Percentiles rank a stretch among this genome's conserved stretches.
Evolutionary conservation across 1,284 basidiomycete species (phyloP).

Genomic region (Ustilago lituana): DNA sequence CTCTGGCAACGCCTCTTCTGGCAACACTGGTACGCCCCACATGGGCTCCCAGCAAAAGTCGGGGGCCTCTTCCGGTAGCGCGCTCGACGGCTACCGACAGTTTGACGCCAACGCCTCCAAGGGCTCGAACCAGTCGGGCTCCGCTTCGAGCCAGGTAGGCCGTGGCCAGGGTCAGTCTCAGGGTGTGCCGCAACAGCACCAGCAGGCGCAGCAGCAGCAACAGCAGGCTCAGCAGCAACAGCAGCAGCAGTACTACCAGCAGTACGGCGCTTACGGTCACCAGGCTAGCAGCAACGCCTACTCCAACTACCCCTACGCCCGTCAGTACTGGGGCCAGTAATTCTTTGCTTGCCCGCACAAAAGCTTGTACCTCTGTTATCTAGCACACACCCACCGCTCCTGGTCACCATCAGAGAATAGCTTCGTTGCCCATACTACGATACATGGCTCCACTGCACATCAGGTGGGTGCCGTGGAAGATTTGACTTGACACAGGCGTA

Average conservation of each 20-base stretch:
- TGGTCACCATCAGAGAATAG: slow-evolving; percentile 2
- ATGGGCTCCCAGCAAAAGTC: slow-evolving; percentile 51
- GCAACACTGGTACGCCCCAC: slow-evolving; percentile 46
- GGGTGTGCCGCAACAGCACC: slow-evolving; percentile 33
- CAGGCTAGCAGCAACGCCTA: slow-evolving; percentile 58
- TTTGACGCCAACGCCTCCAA: slow-evolving; percentile 48
- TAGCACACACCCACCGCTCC: neutral
- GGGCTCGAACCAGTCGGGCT: slow-evolving; percentile 23
- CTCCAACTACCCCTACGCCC: slow-evolving; percentile 60
- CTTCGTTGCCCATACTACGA: neutral
- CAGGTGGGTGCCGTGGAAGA: neutral
- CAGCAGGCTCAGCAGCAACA: slow-evolving; percentile 52
- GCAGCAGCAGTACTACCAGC: slow-evolving; percentile 64
- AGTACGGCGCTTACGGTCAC: slow-evolving; percentile 61
- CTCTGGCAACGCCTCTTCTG: slow-evolving; percentile 31
- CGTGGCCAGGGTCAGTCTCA: slow-evolving; percentile 47
- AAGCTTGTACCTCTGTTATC: slow-evolving; percentile 1
- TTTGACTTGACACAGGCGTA: slow-evolving; percentile 5
- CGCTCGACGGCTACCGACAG: slow-evolving; percentile 50
- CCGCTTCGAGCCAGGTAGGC: slow-evolving; percentile 34
- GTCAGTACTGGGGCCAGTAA: slow-evolving; percentile 64
- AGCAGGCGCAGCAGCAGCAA: slow-evolving; percentile 46
- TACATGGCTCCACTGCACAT: neutral
- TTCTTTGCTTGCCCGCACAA: neutral
- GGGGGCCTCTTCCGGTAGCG: slow-evolving; percentile 39